Evolutionary conservation across 805 yeast genomes (phyloP).

Genomic region (Pichia cabralensis): DNA sequence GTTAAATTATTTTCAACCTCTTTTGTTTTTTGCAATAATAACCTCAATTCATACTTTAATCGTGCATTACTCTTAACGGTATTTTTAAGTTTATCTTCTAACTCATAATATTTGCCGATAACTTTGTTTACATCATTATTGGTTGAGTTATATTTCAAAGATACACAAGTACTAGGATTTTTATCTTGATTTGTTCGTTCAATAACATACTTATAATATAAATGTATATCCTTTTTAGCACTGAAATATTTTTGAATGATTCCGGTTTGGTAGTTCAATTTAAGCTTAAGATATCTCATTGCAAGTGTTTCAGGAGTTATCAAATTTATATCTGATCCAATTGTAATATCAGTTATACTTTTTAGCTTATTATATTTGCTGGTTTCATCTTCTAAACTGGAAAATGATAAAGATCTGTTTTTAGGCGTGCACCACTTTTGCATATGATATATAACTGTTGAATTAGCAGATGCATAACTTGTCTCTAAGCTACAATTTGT

Average conservation of each 20-base stretch:
- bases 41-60: conserved; percentile 54
- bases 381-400: no score
- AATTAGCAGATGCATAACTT: background rate
- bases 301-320: conserved; percentile 13
- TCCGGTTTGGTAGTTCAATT: conserved; percentile 8
- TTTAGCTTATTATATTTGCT: no score
- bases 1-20: conserved; percentile 53
- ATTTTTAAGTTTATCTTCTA: conserved; percentile 34
- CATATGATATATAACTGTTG: background rate
- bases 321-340: conserved; percentile 9
- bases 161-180: conserved; percentile 3
- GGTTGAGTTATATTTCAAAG: background rate
- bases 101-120: conserved; percentile 17
- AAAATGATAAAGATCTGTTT: conserved; percentile 29
- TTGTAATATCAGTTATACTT: no score
- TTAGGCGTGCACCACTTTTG: background rate
- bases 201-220: background rate
- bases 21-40: conserved; percentile 47
- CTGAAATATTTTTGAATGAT: conserved; percentile 6
- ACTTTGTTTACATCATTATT: conserved; percentile 9
- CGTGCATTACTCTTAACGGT: conserved; percentile 48
- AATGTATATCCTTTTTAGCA: background rate
- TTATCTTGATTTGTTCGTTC: background rate
- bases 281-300: conserved; percentile 8
- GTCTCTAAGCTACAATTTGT: conserved; percentile 1